Evolutionary conservation across 2,329 filamentous ascomycete species (phyloP).

Genomic region (Xylariaceae sp.): DNA sequence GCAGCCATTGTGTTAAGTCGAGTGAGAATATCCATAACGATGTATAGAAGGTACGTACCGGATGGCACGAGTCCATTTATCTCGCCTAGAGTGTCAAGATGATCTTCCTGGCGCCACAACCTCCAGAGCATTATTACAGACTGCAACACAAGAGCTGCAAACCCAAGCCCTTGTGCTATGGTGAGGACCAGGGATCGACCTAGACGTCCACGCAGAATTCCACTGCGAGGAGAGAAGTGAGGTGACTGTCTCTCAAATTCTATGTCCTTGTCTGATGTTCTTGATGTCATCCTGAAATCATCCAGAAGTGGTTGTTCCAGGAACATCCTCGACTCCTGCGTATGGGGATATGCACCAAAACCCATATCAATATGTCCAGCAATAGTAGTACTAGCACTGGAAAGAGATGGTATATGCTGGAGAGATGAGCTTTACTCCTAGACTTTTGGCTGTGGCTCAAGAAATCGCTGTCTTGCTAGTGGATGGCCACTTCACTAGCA

Average conservation of each 20-base stretch:
- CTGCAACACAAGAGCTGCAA: background rate
- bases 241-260: background rate
- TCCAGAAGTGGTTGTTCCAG: background rate
- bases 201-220: background rate
- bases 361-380: background rate
- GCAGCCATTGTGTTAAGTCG: background rate
- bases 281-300: background rate
- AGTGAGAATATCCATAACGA: background rate
- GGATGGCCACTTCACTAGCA: background rate
- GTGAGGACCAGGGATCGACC: background rate
- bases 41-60: background rate
- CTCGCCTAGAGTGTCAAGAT: background rate
- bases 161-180: background rate
- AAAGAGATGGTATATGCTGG: background rate
- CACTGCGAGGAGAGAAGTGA: background rate
- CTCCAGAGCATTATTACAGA: background rate
- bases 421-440: background rate
- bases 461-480: background rate
- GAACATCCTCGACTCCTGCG: background rate
- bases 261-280: background rate
- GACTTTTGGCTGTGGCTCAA: background rate
- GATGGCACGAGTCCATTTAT: background rate
- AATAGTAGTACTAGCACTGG: background rate
- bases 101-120: background rate
- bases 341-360: background rate